Evolutionary conservation across 345 rosid species (phyloP).

Genomic region (Gossypium ekmanianum): DNA sequence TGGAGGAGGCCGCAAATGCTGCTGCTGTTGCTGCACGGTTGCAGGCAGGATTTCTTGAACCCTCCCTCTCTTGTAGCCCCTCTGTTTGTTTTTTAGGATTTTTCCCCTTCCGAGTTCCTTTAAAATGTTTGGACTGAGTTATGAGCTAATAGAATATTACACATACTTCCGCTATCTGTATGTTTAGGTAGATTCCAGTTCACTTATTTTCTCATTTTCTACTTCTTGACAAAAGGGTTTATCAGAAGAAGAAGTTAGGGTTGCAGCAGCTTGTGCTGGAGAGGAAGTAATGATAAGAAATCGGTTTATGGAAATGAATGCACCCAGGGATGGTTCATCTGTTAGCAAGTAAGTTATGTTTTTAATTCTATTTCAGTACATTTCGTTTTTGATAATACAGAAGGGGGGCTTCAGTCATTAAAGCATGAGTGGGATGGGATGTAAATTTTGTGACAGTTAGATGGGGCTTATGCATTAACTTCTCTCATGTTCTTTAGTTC

Average conservation of each 20-base stretch:
- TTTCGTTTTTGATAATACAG: neutral
- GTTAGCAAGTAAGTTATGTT: conserved; percentile 78
- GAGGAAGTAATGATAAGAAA: conserved; percentile 97
- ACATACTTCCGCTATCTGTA: neutral
- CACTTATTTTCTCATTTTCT: conserved; percentile 24
- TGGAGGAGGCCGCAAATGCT: conserved; percentile 95
- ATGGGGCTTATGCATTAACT: neutral
- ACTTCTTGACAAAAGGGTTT: conserved; percentile 63
- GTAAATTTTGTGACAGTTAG: conserved; percentile 6
- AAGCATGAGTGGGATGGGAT: conserved; percentile 3
- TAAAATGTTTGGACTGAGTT: neutral
- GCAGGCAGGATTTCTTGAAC: conserved; percentile 49
- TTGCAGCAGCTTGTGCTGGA: conserved; percentile 93
- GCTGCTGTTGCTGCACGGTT: conserved; percentile 89
- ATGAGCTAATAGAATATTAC: neutral
- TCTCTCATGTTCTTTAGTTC: conserved; percentile 1
- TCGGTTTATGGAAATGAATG: conserved; percentile 93
- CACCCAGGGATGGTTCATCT: conserved; percentile 84
- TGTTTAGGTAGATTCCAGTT: conserved; percentile 1
- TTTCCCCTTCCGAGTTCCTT: neutral
- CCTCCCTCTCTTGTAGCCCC: neutral
- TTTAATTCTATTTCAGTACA: neutral
- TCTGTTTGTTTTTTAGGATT: neutral
- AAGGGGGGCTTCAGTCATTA: neutral
- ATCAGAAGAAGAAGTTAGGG: conserved; percentile 95